Conservation (phyloP, 441 rosid species). For the Adansonia gregorii region DNA sequence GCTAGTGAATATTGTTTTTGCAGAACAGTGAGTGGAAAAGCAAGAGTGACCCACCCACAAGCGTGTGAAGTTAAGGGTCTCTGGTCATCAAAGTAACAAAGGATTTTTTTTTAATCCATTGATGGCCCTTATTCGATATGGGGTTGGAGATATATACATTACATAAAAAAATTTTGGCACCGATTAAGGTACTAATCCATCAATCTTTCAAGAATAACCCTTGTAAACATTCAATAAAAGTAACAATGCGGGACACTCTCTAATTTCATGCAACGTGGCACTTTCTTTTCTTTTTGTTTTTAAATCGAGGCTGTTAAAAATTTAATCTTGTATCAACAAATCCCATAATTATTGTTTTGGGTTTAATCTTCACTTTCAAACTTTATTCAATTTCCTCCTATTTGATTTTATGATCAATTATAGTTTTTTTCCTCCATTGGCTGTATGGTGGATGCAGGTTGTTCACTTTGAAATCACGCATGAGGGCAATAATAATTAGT, state of each 20-base stretch:
- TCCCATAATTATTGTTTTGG: too few species aligned
- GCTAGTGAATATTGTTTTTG: conserved; percentile 1
- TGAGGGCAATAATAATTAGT: background rate
- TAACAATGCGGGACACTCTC: background rate
- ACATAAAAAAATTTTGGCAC: background rate
- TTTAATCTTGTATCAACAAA: background rate
- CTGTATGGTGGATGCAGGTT: background rate
- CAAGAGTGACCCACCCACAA: background rate
- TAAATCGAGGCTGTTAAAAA: background rate
- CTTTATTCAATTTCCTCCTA: background rate
- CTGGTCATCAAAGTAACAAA: background rate
- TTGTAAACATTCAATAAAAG: background rate
- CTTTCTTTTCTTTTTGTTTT: background rate
- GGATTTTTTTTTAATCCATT: background rate
- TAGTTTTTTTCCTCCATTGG: background rate
- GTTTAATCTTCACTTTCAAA: too few species aligned
- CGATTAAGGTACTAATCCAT: conserved; percentile 10
- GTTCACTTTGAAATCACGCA: background rate
- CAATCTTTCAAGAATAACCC: background rate
- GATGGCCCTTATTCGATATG: background rate
- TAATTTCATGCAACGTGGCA: background rate
- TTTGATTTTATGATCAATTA: background rate
- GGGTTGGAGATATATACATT: background rate
- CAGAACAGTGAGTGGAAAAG: background rate
- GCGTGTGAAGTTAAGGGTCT: background rate